These are phyloP conservation scores for Fulvia fulva DNA, from an alignment of 2,329 filamentous ascomycete species.

Conservation along the genomic window DNA sequence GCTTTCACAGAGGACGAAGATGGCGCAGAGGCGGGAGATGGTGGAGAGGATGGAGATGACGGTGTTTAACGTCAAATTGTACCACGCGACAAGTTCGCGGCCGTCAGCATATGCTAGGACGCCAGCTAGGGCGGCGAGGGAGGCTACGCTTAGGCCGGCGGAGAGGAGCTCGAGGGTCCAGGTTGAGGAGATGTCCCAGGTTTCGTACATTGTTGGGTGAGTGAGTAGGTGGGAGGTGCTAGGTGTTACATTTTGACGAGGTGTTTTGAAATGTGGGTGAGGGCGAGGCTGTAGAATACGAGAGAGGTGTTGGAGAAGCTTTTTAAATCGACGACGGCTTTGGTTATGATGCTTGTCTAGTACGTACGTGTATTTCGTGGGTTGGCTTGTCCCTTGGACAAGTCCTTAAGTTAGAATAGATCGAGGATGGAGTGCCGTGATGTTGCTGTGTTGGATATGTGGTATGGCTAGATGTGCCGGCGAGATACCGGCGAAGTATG, in stretches of 20 bases:
- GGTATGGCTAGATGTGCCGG: too few species aligned
- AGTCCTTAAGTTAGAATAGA: too few species aligned
- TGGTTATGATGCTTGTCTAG: not conserved
- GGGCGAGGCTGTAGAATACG: not conserved
- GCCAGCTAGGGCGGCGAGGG: not conserved
- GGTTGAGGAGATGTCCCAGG: not conserved
- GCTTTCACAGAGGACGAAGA: conserved; percentile 7
- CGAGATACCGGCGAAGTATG: too few species aligned
- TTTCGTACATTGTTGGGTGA: not conserved
- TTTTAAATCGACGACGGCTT: not conserved
- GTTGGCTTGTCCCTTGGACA: too few species aligned
- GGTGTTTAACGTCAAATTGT: conserved; percentile 14
- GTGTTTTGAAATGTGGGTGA: not conserved
- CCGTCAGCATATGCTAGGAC: not conserved
- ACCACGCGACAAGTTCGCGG: conserved; percentile 2
- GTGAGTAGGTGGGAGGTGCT: not conserved
- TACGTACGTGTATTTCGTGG: not conserved
- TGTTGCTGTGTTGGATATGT: too few species aligned
- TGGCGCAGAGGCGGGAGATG: not conserved
- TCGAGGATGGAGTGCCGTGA: too few species aligned
- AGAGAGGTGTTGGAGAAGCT: not conserved
- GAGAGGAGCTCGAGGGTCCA: conserved; percentile 3
- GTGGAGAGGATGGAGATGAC: conserved; percentile 14
- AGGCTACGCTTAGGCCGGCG: not conserved
- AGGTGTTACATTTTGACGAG: not conserved